Evolutionary conservation across 148 eudicot species (phyloP), one percentile per base, ranked within the genome.

Genomic region (Oxyria digyna): DNA sequence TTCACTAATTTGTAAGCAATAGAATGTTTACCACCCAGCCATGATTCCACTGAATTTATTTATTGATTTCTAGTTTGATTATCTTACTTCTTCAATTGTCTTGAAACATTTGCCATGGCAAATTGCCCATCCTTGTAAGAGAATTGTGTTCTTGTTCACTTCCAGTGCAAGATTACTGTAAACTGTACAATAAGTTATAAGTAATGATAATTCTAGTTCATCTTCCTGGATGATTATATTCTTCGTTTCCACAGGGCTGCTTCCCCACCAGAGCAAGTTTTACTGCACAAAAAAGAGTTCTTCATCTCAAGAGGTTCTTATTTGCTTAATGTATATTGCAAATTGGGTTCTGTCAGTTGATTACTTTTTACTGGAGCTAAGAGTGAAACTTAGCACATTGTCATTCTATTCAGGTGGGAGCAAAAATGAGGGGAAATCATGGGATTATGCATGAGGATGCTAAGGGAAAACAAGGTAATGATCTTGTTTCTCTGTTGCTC

Each of bases 331-430:
- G 18, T 48, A 27, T 33, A 1, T 31, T 6, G 42, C 67, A 32
- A 42, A 42, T 42, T 42, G 45, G 14, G 14, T 3, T 42, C 13
- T 11, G 45, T 42, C 45, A 42, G 45, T 42, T 6, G 68, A 65
- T 33, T 32, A 10, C 7, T 37, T 65, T 65, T 35, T 15, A 35
- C 38, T 65, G 59, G 29, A 52, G 12, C 27, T 10, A 52, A 52
- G 59, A 52, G 29, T 45, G 23, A 40, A 67, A 67, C 17, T 18
- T 37, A 40, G 26, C 17, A 10, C 8, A 14, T 23, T 67, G 46
- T 15, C 49, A 67, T 42, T 41, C 17, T 41, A 15, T 21, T 67
- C 69, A 67, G 69, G n/a, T 23, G 32, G 69, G 69, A 13, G 69
- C 69, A 67, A 66, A 66, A 1, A 66, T 33, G 68, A 37, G 15